These are phyloP conservation scores for Trichoderma sp. DNA, from an alignment of 2,329 filamentous ascomycete genomes.

Conservation along the genomic window DNA sequence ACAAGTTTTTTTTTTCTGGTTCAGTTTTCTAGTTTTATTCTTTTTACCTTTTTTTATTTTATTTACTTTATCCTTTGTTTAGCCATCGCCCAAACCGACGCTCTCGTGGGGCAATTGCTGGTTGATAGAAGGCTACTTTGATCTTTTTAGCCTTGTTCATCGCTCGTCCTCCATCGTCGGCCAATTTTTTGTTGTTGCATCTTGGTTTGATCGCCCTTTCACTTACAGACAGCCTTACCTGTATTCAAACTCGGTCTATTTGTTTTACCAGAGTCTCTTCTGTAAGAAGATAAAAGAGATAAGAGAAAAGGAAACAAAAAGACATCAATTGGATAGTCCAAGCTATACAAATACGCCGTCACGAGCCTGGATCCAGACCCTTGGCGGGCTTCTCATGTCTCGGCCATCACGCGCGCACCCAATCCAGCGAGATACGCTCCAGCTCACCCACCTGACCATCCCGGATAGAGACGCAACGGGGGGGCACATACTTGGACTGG, in stretches of 20 bases:
- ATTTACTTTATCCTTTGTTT: background rate
- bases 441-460: slow-evolving; percentile 15
- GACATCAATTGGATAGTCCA: background rate
- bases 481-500: background rate
- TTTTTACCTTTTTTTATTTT: background rate
- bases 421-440: slow-evolving; percentile 19
- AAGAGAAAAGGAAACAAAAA: background rate
- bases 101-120: background rate
- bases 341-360: background rate
- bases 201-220: background rate
- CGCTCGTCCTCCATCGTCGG: background rate
- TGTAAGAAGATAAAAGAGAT: background rate
- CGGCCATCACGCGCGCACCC: slow-evolving; percentile 23
- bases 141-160: background rate
- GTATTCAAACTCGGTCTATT: background rate
- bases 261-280: background rate
- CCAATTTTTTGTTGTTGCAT: background rate
- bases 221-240: background rate
- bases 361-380: slow-evolving; percentile 11
- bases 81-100: background rate
- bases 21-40: background rate
- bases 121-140: background rate
- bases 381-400: slow-evolving; percentile 23
- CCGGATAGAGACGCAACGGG: slow-evolving; percentile 12
- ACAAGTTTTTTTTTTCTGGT: background rate